Conservation (phyloP, 805 yeast genomes). For the Wickerhamiella cacticola region DNA sequence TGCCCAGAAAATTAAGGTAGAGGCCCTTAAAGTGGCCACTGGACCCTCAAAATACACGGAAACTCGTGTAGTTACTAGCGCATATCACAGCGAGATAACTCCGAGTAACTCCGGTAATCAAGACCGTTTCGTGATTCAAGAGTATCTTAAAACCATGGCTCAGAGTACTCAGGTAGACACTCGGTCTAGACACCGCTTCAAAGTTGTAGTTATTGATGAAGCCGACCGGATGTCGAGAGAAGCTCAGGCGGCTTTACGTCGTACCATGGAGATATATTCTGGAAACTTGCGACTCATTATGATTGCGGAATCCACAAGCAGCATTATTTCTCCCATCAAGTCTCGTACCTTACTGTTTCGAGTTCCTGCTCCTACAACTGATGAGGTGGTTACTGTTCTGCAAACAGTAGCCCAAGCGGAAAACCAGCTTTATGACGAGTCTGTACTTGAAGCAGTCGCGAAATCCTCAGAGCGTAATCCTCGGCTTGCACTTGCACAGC, state of each 20-base stretch:
- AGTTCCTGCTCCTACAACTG: constrained; percentile 62
- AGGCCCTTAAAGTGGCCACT: constrained; percentile 72
- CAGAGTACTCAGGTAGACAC: constrained; percentile 93
- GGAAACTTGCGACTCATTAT: constrained; percentile 71
- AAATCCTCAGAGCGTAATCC: constrained; percentile 53
- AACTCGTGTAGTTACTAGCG: constrained; percentile 83
- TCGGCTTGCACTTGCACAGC: constrained; percentile 60
- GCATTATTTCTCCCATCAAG: constrained; percentile 85
- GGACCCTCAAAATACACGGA: constrained; percentile 64
- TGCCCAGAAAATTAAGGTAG: constrained; percentile 77
- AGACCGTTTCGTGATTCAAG: constrained; percentile 91
- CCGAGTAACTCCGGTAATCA: constrained; percentile 95
- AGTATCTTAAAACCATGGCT: constrained; percentile 83
- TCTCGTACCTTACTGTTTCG: constrained; percentile 86
- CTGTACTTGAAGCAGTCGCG: constrained; percentile 38
- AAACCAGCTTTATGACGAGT: constrained; percentile 31
- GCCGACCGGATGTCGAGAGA: constrained; percentile 92
- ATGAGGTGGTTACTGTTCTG: constrained; percentile 49
- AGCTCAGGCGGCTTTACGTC: constrained; percentile 83
- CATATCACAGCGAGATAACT: constrained; percentile 85
- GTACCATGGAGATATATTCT: constrained; percentile 60
- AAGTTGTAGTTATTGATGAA: constrained; percentile 83
- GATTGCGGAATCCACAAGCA: constrained; percentile 80
- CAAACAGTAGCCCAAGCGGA: constrained; percentile 47
- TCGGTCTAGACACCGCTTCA: constrained; percentile 39